phyloP scores from a whole-genome alignment of 116 monocot species.

The Papilionanthe hybrid region DNA sequence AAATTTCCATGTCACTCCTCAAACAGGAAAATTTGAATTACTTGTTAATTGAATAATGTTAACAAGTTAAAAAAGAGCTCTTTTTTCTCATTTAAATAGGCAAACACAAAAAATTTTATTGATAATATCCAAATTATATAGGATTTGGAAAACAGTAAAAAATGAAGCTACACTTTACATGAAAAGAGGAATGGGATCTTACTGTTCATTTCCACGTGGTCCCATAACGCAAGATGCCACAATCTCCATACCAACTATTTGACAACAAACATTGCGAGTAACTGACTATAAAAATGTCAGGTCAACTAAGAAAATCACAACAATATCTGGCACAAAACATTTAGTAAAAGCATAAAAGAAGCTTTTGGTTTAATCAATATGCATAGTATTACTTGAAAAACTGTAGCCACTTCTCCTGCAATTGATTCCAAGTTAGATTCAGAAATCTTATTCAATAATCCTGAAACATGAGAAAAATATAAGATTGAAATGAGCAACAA shows the following conservation, averaged over 20 bases:
- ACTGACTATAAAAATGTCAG: slow-evolving; percentile 55
- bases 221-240: slow-evolving; percentile 61
- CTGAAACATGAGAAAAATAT: slow-evolving; percentile 23
- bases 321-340: not conserved
- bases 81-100: not conserved
- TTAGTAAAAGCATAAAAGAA: not conserved
- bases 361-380: not conserved
- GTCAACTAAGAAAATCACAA: not conserved
- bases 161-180: not conserved
- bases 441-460: slow-evolving; percentile 74
- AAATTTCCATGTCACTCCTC: not conserved
- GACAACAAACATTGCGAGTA: slow-evolving; percentile 64
- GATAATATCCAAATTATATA: not conserved
- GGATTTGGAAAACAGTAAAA: not conserved
- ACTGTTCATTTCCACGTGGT: slow-evolving; percentile 88
- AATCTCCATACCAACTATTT: slow-evolving; percentile 68
- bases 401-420: slow-evolving; percentile 55
- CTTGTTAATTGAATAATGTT: not conserved
- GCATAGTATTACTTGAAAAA: slow-evolving; percentile 52
- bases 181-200: not conserved
- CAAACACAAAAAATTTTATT: not conserved
- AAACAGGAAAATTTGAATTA: not conserved
- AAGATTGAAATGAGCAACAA: not conserved
- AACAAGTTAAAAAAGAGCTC: not conserved
- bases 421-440: slow-evolving; percentile 87